Evolutionary conservation across 768 basidiomycete genomes (phyloP), one percentile per base, ranked within the genome.

Genomic region (Chalciporus chontae): DNA sequence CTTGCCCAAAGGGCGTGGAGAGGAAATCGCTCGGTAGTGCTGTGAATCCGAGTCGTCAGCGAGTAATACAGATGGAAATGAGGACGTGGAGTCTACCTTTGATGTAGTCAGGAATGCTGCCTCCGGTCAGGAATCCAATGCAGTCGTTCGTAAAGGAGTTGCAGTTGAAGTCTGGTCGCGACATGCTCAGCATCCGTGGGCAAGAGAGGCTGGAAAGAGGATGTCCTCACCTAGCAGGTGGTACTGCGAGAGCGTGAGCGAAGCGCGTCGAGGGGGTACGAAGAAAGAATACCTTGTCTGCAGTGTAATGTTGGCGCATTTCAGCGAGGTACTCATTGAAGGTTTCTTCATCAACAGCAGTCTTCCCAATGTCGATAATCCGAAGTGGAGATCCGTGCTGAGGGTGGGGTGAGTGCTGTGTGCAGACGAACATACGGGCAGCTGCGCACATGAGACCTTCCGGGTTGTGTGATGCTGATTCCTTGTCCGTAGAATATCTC

Each of bases 401-500:
- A 40, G 32, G 15, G 8, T 26, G 6, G n/a, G 21, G 26, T 52
- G 37, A 53, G 17, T 5, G 15, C 18, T 3, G 18, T 18, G 21
- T 23, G 13, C 9, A 23, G 32, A 17, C 19, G 26, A 26, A 6
- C n/a, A 11, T 29, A 54, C 26, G 41, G 27, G 37, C 9, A 15
- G 3, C 17, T 29, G 72, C 87, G 52, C 65, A 90, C 90, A 71
- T 93, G 91, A 3, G 94, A 93, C 57, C 72, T 75, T 13, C 94
- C 93, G 0, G 94, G 94, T 1, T 60, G 56, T 0, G 86, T 82
- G 19, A 78, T 78, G 42, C 61, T 69, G 50, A 97, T 93, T 2
- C 94, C 94, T 58, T 84, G 89, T 3, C 94, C 94, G 66, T 93
- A 98, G 60, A 90, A 95, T 24, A 90, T 71, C 63, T 98, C 94